Evolutionary conservation across 805 yeast species (phyloP).

Genomic region (Clavispora vitiphila): DNA sequence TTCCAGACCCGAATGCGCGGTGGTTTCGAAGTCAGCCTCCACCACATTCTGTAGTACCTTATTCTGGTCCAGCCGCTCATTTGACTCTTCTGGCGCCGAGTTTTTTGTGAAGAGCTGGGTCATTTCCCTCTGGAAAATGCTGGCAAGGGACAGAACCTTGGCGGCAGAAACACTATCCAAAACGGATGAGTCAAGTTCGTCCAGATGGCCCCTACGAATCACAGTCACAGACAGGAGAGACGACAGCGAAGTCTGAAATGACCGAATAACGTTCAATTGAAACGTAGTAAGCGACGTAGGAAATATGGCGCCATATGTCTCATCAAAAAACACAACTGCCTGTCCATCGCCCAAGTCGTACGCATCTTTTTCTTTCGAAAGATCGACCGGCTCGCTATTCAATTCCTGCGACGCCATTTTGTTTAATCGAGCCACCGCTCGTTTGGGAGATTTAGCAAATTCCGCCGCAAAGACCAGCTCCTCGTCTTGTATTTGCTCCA

Average conservation of each 20-base stretch:
- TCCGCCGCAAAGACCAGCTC: constrained; percentile 16
- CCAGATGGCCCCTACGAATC: constrained; percentile 47
- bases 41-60: constrained; percentile 8
- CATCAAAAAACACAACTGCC: constrained; percentile 37
- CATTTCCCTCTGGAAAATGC: constrained; percentile 28
- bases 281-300: constrained; percentile 39
- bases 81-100: constrained; percentile 14
- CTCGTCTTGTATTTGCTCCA: not conserved
- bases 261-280: constrained; percentile 32
- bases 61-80: constrained; percentile 10
- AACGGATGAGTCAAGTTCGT: constrained; percentile 26
- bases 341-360: constrained; percentile 29
- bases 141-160: constrained; percentile 31
- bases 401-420: constrained; percentile 7
- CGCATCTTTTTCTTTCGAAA: constrained; percentile 25
- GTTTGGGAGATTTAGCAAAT: constrained; percentile 8
- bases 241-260: constrained; percentile 30
- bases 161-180: constrained; percentile 27
- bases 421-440: constrained; percentile 18
- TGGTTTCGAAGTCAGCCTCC: constrained; percentile 9
- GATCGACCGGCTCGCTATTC: constrained; percentile 10
- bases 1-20: not conserved
- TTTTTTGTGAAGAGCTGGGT: constrained; percentile 15
- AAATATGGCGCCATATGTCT: constrained; percentile 42
- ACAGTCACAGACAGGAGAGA: constrained; percentile 44